A percentile compares a stretch with the other conserved stretches of the same genome.
Evolutionary conservation across 1,284 basidiomycete species (phyloP).

Genomic region (Leccinum pachyderme): DNA sequence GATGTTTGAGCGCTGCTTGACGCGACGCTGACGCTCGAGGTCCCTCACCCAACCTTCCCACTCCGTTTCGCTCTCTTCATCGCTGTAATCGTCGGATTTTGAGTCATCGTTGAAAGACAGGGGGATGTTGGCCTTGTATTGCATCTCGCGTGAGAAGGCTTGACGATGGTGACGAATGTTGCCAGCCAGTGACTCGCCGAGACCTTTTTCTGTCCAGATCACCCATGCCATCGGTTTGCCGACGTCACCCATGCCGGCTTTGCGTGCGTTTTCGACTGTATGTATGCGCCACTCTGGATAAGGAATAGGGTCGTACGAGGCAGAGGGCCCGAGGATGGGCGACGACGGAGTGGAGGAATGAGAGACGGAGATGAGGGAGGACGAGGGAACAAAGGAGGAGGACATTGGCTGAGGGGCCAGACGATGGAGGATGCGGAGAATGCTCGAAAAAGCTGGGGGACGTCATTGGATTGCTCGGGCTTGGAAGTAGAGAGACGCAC

Average conservation of each 20-base stretch:
- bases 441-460: conserved; percentile 47
- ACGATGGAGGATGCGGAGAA: conserved; percentile 62
- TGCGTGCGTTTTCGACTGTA: conserved; percentile 47
- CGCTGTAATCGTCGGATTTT: conserved; percentile 35
- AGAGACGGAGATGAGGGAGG: conserved; percentile 29
- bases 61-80: conserved; percentile 52
- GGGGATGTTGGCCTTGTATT: conserved; percentile 10
- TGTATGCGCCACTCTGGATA: conserved; percentile 64
- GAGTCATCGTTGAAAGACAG: conserved; percentile 5
- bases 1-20: conserved; percentile 11
- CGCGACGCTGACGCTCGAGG: conserved; percentile 41
- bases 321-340: conserved; percentile 3
- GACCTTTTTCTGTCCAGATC: conserved; percentile 36
- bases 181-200: conserved; percentile 17
- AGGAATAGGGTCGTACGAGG: conserved; percentile 40
- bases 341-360: conserved; percentile 5
- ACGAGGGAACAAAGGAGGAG: conserved; percentile 46
- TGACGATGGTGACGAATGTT: conserved; percentile 26
- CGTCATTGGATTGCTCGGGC: not conserved
- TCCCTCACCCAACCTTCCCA: conserved; percentile 60
- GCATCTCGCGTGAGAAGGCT: conserved; percentile 19
- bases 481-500: conserved; percentile 29
- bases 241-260: conserved; percentile 54
- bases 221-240: conserved; percentile 50
- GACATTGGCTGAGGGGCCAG: conserved; percentile 41